Evolutionary conservation across 306 rosid genomes (phyloP).

Genomic region (Vigna radiata): DNA sequence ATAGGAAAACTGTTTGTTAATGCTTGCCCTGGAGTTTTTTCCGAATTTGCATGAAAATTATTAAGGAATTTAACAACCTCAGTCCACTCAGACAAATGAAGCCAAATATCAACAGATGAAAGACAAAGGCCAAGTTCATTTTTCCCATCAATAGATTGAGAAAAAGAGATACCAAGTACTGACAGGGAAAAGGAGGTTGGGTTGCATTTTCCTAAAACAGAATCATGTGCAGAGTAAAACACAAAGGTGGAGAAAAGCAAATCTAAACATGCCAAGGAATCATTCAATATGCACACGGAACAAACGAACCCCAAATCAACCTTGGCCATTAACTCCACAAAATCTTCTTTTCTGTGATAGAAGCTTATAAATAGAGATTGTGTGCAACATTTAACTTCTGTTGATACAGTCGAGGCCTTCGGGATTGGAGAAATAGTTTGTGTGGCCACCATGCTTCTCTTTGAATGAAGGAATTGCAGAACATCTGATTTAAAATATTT

Average conservation of each 20-base stretch:
- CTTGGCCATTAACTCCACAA: slow-evolving; percentile 56
- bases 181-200: slow-evolving; percentile 47
- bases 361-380: slow-evolving; percentile 62
- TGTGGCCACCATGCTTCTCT: slow-evolving; percentile 52
- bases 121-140: slow-evolving; percentile 64
- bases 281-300: slow-evolving; percentile 69
- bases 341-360: slow-evolving; percentile 48
- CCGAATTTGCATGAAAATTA: slow-evolving; percentile 47
- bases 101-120: slow-evolving; percentile 81
- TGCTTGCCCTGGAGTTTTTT: slow-evolving; percentile 42
- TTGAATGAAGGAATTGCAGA: slow-evolving; percentile 69
- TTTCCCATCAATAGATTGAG: slow-evolving; percentile 54
- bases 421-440: slow-evolving; percentile 46
- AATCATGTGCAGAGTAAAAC: slow-evolving; percentile 59
- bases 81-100: slow-evolving; percentile 72
- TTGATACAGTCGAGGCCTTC: slow-evolving; percentile 44
- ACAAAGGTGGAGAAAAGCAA: slow-evolving; percentile 64
- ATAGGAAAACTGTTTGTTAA: slow-evolving; percentile 41
- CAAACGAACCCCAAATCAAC: slow-evolving; percentile 62
- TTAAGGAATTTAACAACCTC: slow-evolving; percentile 60
- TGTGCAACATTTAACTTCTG: slow-evolving; percentile 67
- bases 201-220: slow-evolving; percentile 65
- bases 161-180: slow-evolving; percentile 65
- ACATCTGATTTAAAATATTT: slow-evolving; percentile 81
- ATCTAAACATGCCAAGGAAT: slow-evolving; percentile 53